Base-by-base conservation (phyloP, 352 stramenopile species). In the Elongisporangium anandrum region DNA sequence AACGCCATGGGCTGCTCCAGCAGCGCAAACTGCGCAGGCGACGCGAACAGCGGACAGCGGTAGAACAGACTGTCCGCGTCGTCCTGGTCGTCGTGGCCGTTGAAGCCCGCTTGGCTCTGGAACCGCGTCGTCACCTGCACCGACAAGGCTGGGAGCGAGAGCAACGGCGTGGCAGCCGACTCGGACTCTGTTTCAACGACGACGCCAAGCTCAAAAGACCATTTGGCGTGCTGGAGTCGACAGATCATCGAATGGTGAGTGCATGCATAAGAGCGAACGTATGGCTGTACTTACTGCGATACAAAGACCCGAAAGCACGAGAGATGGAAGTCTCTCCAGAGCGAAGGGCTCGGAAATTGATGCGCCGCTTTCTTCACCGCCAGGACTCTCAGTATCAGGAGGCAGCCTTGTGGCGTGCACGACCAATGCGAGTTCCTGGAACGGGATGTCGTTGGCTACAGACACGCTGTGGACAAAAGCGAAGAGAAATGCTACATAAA, bases 241-340 rank as follows among this genome's bases (percentile, higher is more conserved):
- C 24, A 8, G n/a, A n/a, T n/a, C n/a, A n/a, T n/a, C n/a, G n/a
- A n/a, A n/a, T n/a, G n/a, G n/a, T n/a, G n/a, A n/a, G n/a, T n/a
- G n/a, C n/a, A n/a, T n/a, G n/a, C n/a, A n/a, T n/a, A n/a, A n/a
- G n/a, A n/a, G n/a, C 13, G 22, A 21, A 56, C 38, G 41, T 17
- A 10, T 22, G 45, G 55, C 72, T n/a, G n/a, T n/a, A n/a, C n/a
- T 59, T 62, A 87, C 77, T 65, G 73, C 77, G 39, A 87, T 56
- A n/a, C 70, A 64, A 10, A 83, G 54, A 5, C 71, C 77, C 0
- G 70, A 74, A 0, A 87, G 22, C 9, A 66, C 54, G 19, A 87
- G 66, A 2, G 69, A 72, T 1, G 68, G 64, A 6, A 77, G 53
- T 3, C 65, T 52, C 9, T 70, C 65, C 8, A 34, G 17, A 2